A percentile compares a stretch with the other conserved stretches of the same genome.
Evolutionary conservation across 2,329 filamentous ascomycete genomes (phyloP).

Genomic region (Fusarium sp.): DNA sequence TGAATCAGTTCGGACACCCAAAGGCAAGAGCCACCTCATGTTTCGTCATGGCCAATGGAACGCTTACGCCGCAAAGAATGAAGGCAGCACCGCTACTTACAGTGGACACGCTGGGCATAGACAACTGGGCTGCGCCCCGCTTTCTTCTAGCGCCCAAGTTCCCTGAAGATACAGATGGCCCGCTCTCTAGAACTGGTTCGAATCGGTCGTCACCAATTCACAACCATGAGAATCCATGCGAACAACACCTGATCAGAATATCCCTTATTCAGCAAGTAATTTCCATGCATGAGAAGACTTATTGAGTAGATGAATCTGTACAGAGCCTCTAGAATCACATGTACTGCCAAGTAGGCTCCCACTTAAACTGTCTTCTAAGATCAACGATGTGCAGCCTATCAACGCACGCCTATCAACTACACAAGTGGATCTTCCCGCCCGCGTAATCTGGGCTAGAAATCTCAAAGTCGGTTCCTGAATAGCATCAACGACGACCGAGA

Average conservation of each 20-base stretch:
- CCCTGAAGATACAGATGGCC: constrained; percentile 6
- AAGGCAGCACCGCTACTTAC: constrained; percentile 46
- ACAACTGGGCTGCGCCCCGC: constrained; percentile 32
- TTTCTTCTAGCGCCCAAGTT: constrained; percentile 36
- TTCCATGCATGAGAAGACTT: neutral
- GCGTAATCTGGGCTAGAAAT: constrained; percentile 29
- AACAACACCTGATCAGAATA: neutral
- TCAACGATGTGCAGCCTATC: constrained; percentile 10
- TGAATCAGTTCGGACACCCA: constrained; percentile 35
- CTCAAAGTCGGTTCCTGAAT: constrained; percentile 31
- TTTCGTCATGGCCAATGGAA: constrained; percentile 50
- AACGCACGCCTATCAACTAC: constrained; percentile 7
- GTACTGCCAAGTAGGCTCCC: neutral
- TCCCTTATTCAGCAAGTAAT: neutral
- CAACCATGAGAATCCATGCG: neutral
- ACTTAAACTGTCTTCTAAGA: constrained; percentile 2
- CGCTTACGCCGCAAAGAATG: constrained; percentile 48
- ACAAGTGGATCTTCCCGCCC: constrained; percentile 29
- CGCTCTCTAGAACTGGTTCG: neutral
- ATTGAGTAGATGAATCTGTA: neutral
- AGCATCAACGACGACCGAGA: constrained; percentile 25
- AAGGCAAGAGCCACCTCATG: constrained; percentile 39
- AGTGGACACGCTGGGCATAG: constrained; percentile 34
- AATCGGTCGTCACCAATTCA: neutral
- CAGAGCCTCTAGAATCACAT: neutral